Conservation (phyloP, 768 basidiomycete genomes). For the Phylloporus sp. region DNA sequence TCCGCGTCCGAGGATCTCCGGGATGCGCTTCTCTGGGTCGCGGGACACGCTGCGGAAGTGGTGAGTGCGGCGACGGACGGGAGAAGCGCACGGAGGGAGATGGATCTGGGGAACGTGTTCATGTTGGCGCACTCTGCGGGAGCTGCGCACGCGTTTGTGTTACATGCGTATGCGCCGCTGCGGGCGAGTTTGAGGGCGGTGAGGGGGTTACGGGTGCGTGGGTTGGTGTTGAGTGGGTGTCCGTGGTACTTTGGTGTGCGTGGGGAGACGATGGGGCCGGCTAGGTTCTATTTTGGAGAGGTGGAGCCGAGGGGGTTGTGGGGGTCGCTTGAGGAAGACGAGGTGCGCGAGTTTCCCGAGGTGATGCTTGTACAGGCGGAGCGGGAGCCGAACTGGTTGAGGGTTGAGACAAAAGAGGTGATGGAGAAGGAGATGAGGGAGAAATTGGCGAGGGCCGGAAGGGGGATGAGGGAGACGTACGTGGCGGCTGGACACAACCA, state of each 20-base stretch:
- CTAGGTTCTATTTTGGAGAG: conserved; percentile 34
- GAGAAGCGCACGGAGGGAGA: conserved; percentile 12
- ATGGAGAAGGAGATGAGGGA: conserved; percentile 39
- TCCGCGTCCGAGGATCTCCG: conserved; percentile 51
- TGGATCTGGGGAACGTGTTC: conserved; percentile 41
- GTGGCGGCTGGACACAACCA: conserved; percentile 57
- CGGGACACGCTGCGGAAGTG: conserved; percentile 29
- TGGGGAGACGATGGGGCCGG: conserved; percentile 19
- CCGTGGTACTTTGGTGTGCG: conserved; percentile 36
- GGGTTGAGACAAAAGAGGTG: conserved; percentile 28
- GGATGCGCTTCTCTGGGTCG: conserved; percentile 55
- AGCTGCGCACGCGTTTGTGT: conserved; percentile 43
- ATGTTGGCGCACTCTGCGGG: conserved; percentile 63
- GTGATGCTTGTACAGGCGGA: conserved; percentile 48
- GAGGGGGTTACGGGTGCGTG: conserved; percentile 32
- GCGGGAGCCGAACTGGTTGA: conserved; percentile 46
- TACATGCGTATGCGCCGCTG: conserved; percentile 33
- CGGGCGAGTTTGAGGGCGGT: conserved; percentile 31
- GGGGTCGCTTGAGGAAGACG: conserved; percentile 30
- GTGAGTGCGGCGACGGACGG: conserved; percentile 1
- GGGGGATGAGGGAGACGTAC: conserved; percentile 25
- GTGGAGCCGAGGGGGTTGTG: conserved; percentile 42
- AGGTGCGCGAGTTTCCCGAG: conserved; percentile 40
- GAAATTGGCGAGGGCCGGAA: conserved; percentile 26
- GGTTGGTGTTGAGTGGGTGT: conserved; percentile 43